phyloP scores from a whole-genome alignment of 169 alveolate genomes.

The Plasmodium knowlesi region DNA sequence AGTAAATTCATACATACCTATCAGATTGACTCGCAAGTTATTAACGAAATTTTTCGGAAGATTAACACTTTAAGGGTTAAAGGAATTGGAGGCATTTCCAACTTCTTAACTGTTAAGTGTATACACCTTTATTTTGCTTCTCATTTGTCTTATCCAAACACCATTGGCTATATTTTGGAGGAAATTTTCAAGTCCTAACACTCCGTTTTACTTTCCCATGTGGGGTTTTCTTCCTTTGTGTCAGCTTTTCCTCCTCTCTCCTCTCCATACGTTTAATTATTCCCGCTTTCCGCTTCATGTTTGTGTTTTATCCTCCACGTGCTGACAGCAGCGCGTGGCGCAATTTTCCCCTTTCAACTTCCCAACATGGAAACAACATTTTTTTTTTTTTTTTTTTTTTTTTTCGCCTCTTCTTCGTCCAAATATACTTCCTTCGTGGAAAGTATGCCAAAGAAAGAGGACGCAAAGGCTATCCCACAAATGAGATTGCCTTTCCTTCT shows the following conservation, averaged over 20 bases:
- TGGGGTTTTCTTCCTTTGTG: no score
- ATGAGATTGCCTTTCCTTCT: neutral
- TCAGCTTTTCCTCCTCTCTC: neutral
- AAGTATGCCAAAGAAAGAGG: neutral
- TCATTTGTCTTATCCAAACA: conserved; percentile 66
- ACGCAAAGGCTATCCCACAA: neutral
- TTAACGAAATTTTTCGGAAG: conserved; percentile 75
- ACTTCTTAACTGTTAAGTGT: conserved; percentile 82
- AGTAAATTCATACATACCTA: neutral
- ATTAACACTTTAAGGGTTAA: conserved; percentile 79
- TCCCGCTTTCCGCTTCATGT: neutral
- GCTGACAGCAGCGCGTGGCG: neutral
- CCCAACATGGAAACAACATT: neutral
- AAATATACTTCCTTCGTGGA: neutral
- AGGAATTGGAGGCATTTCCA: conserved; percentile 84
- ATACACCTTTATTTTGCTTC: conserved; percentile 83
- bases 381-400: no score
- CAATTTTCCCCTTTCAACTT: neutral
- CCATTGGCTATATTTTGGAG: conserved; percentile 59
- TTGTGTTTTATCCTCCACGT: neutral
- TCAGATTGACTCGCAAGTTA: neutral
- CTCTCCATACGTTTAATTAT: neutral
- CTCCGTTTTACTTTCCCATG: neutral
- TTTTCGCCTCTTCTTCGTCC: neutral
- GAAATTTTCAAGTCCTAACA: conserved; percentile 49